Evolutionary conservation across 495 filamentous ascomycete genomes (phyloP), one percentile per base, ranked within the genome.

Genomic region (Clohesyomyces aquaticus): DNA sequence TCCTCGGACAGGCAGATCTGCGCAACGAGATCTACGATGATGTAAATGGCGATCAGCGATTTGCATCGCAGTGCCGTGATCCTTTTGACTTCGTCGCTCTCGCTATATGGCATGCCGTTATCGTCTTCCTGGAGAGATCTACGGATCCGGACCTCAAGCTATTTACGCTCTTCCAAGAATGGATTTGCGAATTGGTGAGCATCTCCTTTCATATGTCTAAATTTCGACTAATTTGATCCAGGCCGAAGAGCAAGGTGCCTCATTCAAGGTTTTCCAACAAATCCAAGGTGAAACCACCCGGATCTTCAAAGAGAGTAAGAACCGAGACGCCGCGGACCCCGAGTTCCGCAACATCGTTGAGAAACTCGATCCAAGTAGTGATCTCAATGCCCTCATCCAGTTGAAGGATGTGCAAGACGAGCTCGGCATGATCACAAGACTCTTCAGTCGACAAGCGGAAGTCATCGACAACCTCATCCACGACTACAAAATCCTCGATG

Each of bases 351-450:
- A 29, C 2, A 49, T 50, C 26, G 16, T 60, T 41, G 3, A 49
- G 45, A 27, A 14, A 21, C 46, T 60, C 6, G 25, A 60, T 22
- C 42, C 42, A 14, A 32, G 57, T 23, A 11, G 29, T 10, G 57
- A 60, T 25, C 25, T 60, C 11, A 29, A 42, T 1, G 43, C 43
- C 9, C 28, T 35, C 4, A 26, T 60, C 3, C 41, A 60, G 26
- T 46, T 60, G 10, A 27, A 49, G n/a, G 57, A 60, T 10, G 87
- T 89, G 57, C 78, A 82, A 8, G 86, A 88, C 61, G 86, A 89
- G 68, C 77, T 89, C 21, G 83, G 84, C 71, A 89, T 88, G 78
- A 84, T 89, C 50, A 71, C 73, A 21, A 83, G 80, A 6, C 80
- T 89, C 0, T 74, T 87, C 1, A 76, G 82, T 8, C 76, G 85